Percentiles rank a stretch among this genome's conserved stretches.
phyloP scores from a whole-genome alignment of 495 filamentous ascomycete genomes.

The Pyronema omphalodes region DNA sequence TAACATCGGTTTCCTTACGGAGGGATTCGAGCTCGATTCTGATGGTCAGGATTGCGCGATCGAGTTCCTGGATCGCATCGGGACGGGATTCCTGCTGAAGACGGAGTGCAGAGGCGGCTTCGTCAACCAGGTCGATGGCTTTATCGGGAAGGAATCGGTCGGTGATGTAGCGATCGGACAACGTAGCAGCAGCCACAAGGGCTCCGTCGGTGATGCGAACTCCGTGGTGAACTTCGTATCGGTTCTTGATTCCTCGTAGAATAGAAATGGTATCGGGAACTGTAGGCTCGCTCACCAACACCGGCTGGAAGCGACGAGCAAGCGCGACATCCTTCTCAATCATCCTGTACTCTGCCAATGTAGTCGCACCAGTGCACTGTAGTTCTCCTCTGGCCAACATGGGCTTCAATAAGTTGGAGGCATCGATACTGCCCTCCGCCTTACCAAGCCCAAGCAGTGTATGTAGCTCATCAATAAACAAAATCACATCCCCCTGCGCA shows the following conservation, averaged over 20 bases:
- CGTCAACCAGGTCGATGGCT: constrained; percentile 91
- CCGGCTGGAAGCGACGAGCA: constrained; percentile 83
- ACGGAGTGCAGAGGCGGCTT: constrained; percentile 75
- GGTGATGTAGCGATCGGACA: constrained; percentile 90
- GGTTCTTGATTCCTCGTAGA: constrained; percentile 80
- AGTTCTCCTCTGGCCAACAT: constrained; percentile 78
- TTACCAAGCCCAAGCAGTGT: constrained; percentile 83
- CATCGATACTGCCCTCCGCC: constrained; percentile 89
- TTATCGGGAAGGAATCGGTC: constrained; percentile 93
- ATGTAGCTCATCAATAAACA: constrained; percentile 94
- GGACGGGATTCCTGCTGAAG: constrained; percentile 95
- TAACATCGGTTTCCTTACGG: constrained; percentile 80
- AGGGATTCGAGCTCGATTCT: constrained; percentile 95
- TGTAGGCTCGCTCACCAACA: constrained; percentile 69
- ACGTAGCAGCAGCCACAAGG: constrained; percentile 75
- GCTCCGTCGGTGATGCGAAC: constrained; percentile 87
- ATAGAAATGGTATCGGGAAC: constrained; percentile 92
- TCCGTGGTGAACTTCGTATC: constrained; percentile 91
- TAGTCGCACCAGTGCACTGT: constrained; percentile 90
- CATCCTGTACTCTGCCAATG: constrained; percentile 69
- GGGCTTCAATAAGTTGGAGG: constrained; percentile 90
- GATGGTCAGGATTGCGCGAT: constrained; percentile 88
- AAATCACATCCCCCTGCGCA: constrained; percentile 69
- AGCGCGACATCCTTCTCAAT: constrained; percentile 96
- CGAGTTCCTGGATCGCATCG: constrained; percentile 74